Percentiles rank a stretch among this genome's conserved stretches.
These are phyloP conservation scores for Buxus sempervirens DNA, from an alignment of 164 flowering plant genomes.

Conservation along the genomic window DNA sequence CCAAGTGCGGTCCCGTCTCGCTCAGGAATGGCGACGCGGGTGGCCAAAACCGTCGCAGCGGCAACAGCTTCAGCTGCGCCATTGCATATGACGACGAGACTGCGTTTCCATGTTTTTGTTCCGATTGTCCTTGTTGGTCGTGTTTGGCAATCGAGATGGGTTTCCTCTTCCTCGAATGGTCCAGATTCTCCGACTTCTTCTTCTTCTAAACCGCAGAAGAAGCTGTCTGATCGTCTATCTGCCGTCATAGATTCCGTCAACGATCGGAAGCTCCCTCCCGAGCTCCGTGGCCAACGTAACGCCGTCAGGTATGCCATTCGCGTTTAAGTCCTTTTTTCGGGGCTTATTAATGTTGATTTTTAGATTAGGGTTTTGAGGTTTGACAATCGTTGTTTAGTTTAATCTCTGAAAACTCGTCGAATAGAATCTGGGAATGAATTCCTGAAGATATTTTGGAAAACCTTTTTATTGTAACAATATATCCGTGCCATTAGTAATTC, in stretches of 20 bases:
- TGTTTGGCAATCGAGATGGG: not conserved
- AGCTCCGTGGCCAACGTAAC: slow-evolving; percentile 80
- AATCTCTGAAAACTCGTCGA: no score
- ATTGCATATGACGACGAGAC: slow-evolving; percentile 11
- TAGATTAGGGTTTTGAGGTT: not conserved
- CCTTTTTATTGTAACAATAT: no score
- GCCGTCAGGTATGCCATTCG: slow-evolving; percentile 40
- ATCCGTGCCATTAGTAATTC: no score
- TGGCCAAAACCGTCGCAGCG: no score
- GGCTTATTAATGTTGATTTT: not conserved
- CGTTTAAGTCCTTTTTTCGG: not conserved
- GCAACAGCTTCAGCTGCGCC: not conserved
- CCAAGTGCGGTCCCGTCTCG: no score
- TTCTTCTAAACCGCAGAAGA: slow-evolving; percentile 26
- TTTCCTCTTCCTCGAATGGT: not conserved
- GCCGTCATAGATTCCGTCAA: slow-evolving; percentile 70
- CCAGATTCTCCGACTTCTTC: not conserved
- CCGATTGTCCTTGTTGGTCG: not conserved
- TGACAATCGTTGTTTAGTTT: no score
- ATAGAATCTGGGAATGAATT: no score
- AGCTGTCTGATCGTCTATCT: slow-evolving; percentile 60
- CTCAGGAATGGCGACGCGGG: no score
- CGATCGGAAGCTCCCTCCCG: slow-evolving; percentile 86
- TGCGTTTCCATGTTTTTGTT: not conserved
- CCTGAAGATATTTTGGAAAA: no score